phyloP scores from a whole-genome alignment of 2,329 filamentous ascomycete genomes.

The Phyllosticta citribraziliensis region DNA sequence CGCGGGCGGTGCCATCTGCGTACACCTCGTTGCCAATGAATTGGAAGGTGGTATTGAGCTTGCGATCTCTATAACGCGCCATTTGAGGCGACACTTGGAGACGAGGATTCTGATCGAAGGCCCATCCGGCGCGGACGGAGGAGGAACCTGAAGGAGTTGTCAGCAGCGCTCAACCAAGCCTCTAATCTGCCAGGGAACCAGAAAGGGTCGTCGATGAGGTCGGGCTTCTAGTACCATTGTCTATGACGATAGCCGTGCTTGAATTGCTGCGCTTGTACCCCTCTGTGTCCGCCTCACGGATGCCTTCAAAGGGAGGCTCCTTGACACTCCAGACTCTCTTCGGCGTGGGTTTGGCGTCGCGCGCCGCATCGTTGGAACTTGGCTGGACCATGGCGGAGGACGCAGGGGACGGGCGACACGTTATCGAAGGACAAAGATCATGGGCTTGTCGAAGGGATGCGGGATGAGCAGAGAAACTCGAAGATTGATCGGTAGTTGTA shows the following conservation, averaged over 20 bases:
- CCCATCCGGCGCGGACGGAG: slow-evolving; percentile 87
- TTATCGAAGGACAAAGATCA: not conserved
- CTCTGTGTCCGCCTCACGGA: slow-evolving; percentile 49
- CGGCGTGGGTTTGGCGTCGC: slow-evolving; percentile 45
- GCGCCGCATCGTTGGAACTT: slow-evolving; percentile 30
- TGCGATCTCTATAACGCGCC: slow-evolving; percentile 91
- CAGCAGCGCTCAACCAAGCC: not conserved
- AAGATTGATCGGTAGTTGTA: not conserved
- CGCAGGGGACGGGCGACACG: not conserved
- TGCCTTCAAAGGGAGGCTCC: slow-evolving; percentile 53
- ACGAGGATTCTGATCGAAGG: slow-evolving; percentile 75
- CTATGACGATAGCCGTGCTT: slow-evolving; percentile 79
- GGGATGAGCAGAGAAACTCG: not conserved
- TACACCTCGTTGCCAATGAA: slow-evolving; percentile 92
- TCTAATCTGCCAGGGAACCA: not conserved
- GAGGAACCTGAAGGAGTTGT: slow-evolving; percentile 58
- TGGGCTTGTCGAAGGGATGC: not conserved
- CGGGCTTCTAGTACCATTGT: slow-evolving; percentile 63
- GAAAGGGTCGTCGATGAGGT: not conserved
- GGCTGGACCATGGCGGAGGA: slow-evolving; percentile 26
- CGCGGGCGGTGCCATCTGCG: slow-evolving; percentile 82
- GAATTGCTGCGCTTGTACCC: slow-evolving; percentile 58
- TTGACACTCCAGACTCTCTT: slow-evolving; percentile 42
- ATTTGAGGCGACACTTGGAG: slow-evolving; percentile 79
- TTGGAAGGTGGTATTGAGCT: slow-evolving; percentile 80